phyloP scores from a whole-genome alignment of 2,329 filamentous ascomycete species.

The Botrytis pseudocinerea region DNA sequence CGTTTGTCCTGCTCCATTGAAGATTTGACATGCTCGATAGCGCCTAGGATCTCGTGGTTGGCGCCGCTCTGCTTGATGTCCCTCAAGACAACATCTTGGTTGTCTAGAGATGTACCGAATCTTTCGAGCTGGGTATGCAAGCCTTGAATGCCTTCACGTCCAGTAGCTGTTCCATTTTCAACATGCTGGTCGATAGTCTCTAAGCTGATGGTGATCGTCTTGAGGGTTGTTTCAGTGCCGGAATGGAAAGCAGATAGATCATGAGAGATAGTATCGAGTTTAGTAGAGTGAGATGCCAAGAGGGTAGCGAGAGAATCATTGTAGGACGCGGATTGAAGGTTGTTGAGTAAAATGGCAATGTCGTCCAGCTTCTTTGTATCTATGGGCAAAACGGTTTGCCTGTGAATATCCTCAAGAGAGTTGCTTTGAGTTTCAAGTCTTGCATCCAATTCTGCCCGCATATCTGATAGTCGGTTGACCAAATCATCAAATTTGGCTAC shows the following conservation, averaged over 20 bases:
- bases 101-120: slow-evolving; percentile 5
- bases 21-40: background rate
- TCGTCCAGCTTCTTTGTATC: slow-evolving; percentile 23
- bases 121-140: slow-evolving; percentile 14
- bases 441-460: slow-evolving; percentile 22
- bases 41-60: background rate
- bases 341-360: slow-evolving; percentile 16
- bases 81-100: slow-evolving; percentile 10
- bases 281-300: slow-evolving; percentile 11
- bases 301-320: slow-evolving; percentile 8
- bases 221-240: slow-evolving; percentile 16
- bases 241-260: slow-evolving; percentile 20
- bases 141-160: slow-evolving; percentile 11
- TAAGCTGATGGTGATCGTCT: slow-evolving; percentile 20
- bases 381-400: slow-evolving; percentile 21
- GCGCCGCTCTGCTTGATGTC: background rate
- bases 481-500: slow-evolving; percentile 20
- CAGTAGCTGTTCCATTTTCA: slow-evolving; percentile 12
- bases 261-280: slow-evolving; percentile 23
- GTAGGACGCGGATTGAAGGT: slow-evolving; percentile 4
- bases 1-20: slow-evolving; percentile 7
- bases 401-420: slow-evolving; percentile 22
- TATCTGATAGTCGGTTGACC: slow-evolving; percentile 17
- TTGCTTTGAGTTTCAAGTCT: slow-evolving; percentile 24
- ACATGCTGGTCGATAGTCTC: slow-evolving; percentile 16